These are phyloP conservation scores for Drechslerella dactyloides DNA, from an alignment of 2,329 filamentous ascomycete species.

Conservation along the genomic window DNA sequence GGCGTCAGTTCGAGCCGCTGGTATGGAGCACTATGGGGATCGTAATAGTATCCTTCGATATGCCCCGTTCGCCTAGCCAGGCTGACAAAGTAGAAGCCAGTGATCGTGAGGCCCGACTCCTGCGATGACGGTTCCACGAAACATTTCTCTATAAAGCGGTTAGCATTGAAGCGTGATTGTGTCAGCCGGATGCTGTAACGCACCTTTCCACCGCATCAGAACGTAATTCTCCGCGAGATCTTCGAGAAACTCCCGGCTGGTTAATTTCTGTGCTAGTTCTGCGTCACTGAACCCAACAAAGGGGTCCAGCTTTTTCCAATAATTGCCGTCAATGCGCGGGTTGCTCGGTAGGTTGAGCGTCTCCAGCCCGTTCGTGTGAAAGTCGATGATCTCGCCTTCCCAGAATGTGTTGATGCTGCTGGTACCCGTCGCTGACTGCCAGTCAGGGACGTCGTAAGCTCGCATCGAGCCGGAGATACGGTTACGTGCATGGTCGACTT, in stretches of 20 bases:
- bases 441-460: conserved; percentile 70
- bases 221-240: conserved; percentile 62
- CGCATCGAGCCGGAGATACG: conserved; percentile 72
- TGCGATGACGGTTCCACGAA: conserved; percentile 56
- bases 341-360: conserved; percentile 60
- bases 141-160: conserved; percentile 54
- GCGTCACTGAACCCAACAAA: conserved; percentile 59
- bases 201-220: conserved; percentile 65
- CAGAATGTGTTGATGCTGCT: conserved; percentile 69
- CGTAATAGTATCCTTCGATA: conserved; percentile 64
- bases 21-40: conserved; percentile 64
- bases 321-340: conserved; percentile 56
- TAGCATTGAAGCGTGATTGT: conserved; percentile 55
- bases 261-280: conserved; percentile 60
- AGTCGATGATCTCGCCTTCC: conserved; percentile 73
- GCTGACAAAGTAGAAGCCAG: conserved; percentile 65
- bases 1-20: conserved; percentile 62
- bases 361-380: conserved; percentile 59
- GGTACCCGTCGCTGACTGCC: conserved; percentile 54
- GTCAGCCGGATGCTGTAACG: conserved; percentile 46
- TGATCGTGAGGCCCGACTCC: conserved; percentile 63
- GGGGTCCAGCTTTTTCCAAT: conserved; percentile 57
- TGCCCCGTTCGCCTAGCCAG: conserved; percentile 60
- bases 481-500: conserved; percentile 68
- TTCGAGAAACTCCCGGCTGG: conserved; percentile 58